Base-by-base conservation (phyloP, 306 rosid species). In the Ammopiptanthus mongolicus region DNA sequence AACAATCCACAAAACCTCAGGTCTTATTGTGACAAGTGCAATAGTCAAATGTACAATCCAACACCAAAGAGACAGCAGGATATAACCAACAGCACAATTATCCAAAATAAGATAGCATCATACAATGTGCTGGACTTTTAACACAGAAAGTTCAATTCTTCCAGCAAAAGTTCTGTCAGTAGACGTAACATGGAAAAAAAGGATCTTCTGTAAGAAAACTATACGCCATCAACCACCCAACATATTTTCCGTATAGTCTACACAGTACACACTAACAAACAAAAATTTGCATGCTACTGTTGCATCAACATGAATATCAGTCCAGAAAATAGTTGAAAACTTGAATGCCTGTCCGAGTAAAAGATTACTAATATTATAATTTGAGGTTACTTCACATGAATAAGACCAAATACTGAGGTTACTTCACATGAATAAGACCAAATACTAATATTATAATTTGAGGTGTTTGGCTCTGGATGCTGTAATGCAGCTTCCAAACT, bases 81-180 rank as follows among this genome's bases (percentile, higher is more conserved):
- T 17, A 63, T 17, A 44, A 64, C 55, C 29, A 25, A 51, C 17
- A 44, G 14, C 42, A 21, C 18, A 31, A 53, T 55, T 75, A 19
- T 76, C 73, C 50, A 36, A 60, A 4, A 44, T 55, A 70, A 61
- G 76, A 76, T 53, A 44, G 41, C 11, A 69, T 5, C 46, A 10
- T 21, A 51, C 21, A 21, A 48, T 41, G 36, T 21, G 12, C 25
- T n/a, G 12, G 61, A 47, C 23, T 55, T 71, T 56, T 33, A 44
- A 31, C 17, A 71, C 19, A 69, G 50, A 69, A 47, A 41, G 57
- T 44, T 46, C n/a, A 8, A 46, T 19, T 41, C 28, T 31, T 19
- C 37, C 22, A 59, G 59, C 14, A 50, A 50, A 64, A 36, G 29
- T 64, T 36, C 17, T 34, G 4, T 6, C 1, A 6, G 56, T 22